phyloP scores from a whole-genome alignment of 192 early-diverging fungal genomes.

The Umbelopsis ramanniana region DNA sequence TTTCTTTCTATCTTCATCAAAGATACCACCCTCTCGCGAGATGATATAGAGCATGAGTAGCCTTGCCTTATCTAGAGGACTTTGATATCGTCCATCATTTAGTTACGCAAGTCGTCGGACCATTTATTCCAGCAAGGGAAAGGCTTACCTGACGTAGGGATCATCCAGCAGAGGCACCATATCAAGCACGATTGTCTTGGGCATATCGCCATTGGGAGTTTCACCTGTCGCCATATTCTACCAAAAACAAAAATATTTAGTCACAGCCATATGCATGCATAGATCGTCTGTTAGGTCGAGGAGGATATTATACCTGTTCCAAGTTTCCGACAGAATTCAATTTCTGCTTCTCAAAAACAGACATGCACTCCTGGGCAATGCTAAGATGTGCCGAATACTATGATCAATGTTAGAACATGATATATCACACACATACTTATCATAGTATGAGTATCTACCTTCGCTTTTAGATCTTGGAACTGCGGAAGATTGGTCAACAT shows the following conservation, averaged over 20 bases:
- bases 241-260: not conserved
- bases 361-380: conserved; percentile 85
- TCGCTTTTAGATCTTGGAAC: conserved; percentile 81
- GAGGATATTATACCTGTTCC: conserved; percentile 57
- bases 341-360: conserved; percentile 69
- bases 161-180: conserved; percentile 84
- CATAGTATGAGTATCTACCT: conserved; percentile 31
- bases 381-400: conserved; percentile 82
- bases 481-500: conserved; percentile 82
- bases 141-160: conserved; percentile 52
- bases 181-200: conserved; percentile 74
- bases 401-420: not conserved
- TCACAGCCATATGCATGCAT: not conserved
- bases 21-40: conserved; percentile 71
- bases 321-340: conserved; percentile 71
- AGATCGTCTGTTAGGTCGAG: too few species aligned
- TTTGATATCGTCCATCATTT: not conserved
- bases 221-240: conserved; percentile 81
- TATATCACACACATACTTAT: too few species aligned
- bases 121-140: not conserved
- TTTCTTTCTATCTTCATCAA: conserved; percentile 74
- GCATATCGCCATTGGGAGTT: conserved; percentile 68
- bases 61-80: conserved; percentile 72
- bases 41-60: conserved; percentile 84
- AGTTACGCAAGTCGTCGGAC: not conserved